Evolutionary conservation across 2,329 filamentous ascomycete species (phyloP).

Genomic region (Botrytis porri): DNA sequence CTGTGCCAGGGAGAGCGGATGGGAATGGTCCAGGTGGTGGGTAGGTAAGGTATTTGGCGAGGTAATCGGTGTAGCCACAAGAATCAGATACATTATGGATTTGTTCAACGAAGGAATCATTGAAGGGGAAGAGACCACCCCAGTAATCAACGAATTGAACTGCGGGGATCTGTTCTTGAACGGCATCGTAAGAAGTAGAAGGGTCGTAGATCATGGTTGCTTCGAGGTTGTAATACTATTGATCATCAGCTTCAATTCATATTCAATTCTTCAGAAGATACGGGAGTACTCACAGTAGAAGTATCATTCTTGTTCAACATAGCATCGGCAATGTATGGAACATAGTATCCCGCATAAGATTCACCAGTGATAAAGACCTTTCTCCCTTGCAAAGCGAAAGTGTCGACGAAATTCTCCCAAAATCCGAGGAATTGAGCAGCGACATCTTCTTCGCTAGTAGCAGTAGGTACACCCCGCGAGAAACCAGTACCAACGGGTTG

Average conservation of each 20-base stretch:
- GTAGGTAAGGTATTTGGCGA: slow-evolving; percentile 62
- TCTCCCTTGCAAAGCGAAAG: slow-evolving; percentile 63
- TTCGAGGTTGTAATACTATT: slow-evolving; percentile 61
- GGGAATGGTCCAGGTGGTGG: slow-evolving; percentile 64
- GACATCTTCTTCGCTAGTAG: slow-evolving; percentile 63
- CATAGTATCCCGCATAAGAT: slow-evolving; percentile 65
- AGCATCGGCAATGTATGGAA: slow-evolving; percentile 69
- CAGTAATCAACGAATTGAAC: slow-evolving; percentile 61
- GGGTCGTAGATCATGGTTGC: slow-evolving; percentile 74
- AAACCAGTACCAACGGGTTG: slow-evolving; percentile 37
- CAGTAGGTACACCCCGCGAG: slow-evolving; percentile 49
- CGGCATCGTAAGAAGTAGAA: slow-evolving; percentile 50
- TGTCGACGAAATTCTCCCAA: slow-evolving; percentile 73
- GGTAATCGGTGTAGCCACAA: slow-evolving; percentile 62
- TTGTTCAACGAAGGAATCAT: slow-evolving; percentile 53
- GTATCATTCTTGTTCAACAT: slow-evolving; percentile 62
- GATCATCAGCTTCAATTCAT: slow-evolving; percentile 37
- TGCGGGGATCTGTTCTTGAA: slow-evolving; percentile 48
- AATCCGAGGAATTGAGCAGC: slow-evolving; percentile 73
- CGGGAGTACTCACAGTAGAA: slow-evolving; percentile 22
- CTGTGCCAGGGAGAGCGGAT: slow-evolving; percentile 43
- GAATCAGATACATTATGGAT: slow-evolving; percentile 51
- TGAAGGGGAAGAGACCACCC: slow-evolving; percentile 59
- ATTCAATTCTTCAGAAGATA: no score
- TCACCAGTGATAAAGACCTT: slow-evolving; percentile 74